Evolutionary conservation across 129 eudicot genomes (phyloP).

Genomic region (Escallonia herrerae): DNA sequence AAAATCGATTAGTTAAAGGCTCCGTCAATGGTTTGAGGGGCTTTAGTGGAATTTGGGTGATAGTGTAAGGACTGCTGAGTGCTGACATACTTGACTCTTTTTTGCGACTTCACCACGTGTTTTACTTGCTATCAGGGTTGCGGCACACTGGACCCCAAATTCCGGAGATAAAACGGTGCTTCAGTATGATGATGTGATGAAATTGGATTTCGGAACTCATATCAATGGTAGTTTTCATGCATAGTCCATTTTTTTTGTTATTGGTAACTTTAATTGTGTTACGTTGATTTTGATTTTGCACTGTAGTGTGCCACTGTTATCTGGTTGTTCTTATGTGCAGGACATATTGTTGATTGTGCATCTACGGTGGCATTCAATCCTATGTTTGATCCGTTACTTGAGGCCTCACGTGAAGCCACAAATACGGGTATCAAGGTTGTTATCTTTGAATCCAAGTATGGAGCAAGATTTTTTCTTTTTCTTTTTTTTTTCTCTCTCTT

Average conservation of each 20-base stretch:
- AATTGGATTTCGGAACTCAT: conserved; percentile 98
- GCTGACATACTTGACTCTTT: too few species aligned
- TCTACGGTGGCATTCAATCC: conserved; percentile 98
- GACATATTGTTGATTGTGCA: conserved; percentile 91
- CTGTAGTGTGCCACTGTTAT: neutral
- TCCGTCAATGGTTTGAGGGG: too few species aligned
- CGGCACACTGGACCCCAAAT: conserved; percentile 99
- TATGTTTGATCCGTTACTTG: conserved; percentile 89
- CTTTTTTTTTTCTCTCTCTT: too few species aligned
- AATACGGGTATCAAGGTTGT: conserved; percentile 91
- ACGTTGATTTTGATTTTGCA: neutral
- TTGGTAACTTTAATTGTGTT: neutral
- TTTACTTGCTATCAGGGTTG: conserved; percentile 58
- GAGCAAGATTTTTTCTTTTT: too few species aligned
- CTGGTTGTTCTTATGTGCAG: conserved; percentile 36
- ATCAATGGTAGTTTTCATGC: conserved; percentile 58
- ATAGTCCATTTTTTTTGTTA: neutral
- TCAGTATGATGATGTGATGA: conserved; percentile 97
- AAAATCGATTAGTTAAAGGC: too few species aligned
- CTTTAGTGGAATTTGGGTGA: too few species aligned
- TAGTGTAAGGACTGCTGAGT: too few species aligned
- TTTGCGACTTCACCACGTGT: neutral
- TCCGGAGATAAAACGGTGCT: conserved; percentile 98
- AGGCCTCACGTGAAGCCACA: conserved; percentile 98
- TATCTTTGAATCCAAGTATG: neutral